Base-by-base conservation (phyloP, 192 early-diverging fungal species). In the Mortierella hygrophila region DNA sequence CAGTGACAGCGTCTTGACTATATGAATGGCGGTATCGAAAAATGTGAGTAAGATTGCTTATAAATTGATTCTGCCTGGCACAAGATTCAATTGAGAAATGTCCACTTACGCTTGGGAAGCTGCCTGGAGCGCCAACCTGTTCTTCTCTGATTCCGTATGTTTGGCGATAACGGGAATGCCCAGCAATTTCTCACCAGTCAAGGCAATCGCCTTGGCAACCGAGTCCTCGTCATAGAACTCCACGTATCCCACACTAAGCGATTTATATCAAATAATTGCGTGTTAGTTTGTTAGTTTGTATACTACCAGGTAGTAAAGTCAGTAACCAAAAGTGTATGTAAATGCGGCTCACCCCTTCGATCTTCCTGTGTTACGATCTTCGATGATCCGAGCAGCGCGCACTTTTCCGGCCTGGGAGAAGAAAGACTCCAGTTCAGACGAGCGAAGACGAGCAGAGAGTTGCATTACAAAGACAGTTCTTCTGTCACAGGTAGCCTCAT, bases 381-480 rank as follows among this genome's bases (percentile, higher is more conserved):
- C 90, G 49, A 98, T 96, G 68, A 97, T 94, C 68, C 93, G 91
- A 6, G 95, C 98, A 80, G 97, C 96, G 32, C 97, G 93, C 15
- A 99, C 96, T 75, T 92, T 93, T 23, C 98, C 98, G 37, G 92
- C 94, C 42, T 89, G 81, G 69, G 89, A 85, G 80, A 99, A 98
- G 87, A 99, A 98, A 41, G 96, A 93, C n/a, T 93, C 90, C 65
- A 99, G 91, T 82, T 99, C 98, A 76, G 93, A 87, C 44, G 90
- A 90, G 70, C 92, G 92, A 69, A 97, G 90, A 26, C 95, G 92
- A 18, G 95, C 94, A 29, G 97, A 95, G 46, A 99, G 93, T 87
- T 99, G 98, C 92, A 95, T 97, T 16, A 97, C 94, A 92, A 99
- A 97, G 20, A 99, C 97, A 2, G 98, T 99, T 77, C 98, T 93